phyloP scores from a whole-genome alignment of 306 rosid species.

The Lotus japonicus region DNA sequence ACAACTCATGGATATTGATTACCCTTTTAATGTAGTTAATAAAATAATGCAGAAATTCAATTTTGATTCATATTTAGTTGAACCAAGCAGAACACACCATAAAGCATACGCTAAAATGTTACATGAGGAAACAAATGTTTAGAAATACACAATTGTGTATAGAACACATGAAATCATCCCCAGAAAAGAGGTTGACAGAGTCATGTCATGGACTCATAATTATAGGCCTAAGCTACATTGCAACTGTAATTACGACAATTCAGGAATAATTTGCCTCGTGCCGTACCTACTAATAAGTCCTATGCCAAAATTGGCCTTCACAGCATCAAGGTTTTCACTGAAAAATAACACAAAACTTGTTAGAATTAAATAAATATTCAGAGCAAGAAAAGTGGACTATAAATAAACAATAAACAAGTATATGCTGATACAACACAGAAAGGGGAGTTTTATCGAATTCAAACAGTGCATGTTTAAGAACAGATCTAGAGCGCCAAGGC shows the following conservation, averaged over 20 bases:
- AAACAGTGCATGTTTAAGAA: no score
- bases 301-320: conserved; percentile 77
- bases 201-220: background rate
- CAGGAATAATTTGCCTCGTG: background rate
- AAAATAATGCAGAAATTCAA: background rate
- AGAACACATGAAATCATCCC: background rate
- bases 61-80: background rate
- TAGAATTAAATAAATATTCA: conserved; percentile 3
- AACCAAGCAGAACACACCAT: conserved; percentile 4
- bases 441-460: no score
- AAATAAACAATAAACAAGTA: conserved; percentile 7
- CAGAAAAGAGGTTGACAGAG: background rate
- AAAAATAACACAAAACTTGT: background rate
- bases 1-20: background rate
- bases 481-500: no score
- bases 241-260: background rate
- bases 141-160: background rate
- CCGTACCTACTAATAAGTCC: conserved; percentile 83
- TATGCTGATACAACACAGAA: no score
- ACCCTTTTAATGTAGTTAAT: background rate
- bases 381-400: background rate
- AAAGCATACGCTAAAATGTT: background rate
- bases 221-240: background rate
- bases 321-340: conserved; percentile 75
- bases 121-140: background rate